Evolutionary conservation across 345 rosid species (phyloP), one percentile per base, ranked within the genome.

Genomic region (Garcia nutans): DNA sequence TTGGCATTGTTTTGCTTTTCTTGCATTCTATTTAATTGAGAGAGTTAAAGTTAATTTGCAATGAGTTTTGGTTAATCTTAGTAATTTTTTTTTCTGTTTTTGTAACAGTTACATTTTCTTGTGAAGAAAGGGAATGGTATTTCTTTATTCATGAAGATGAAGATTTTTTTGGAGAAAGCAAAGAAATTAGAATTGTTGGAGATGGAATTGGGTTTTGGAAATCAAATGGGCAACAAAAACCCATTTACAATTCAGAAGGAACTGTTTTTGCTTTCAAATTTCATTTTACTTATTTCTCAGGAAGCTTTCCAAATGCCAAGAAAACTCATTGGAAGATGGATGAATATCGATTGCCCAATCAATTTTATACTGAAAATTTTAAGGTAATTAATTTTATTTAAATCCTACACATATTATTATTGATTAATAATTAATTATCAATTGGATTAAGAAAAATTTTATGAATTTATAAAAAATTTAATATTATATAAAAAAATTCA

Each of bases 261-360:
- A 3, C 41, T 4, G 49, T 76, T 0, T 54, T 65, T 69, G 80
- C 80, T 28, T 69, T 60, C 47, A 84, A 75, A 66, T 64, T 16
- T 5, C 69, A 45, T 26, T 71, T 84, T 0, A 60, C 15, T 0
- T 84, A 78, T 41, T 84, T 57, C 10, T 72, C 80, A 1, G 77
- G 79, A 47, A 66, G 11, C 20, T 4, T 11, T 10, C 26, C 64
- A 1, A 65, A 77, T 16, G 11, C 79, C 5, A 84, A 62, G 64
- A 80, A 69, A 73, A 84, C 84, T 24, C 80, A 71, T 73, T 80
- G 86, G 86, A 75, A 23, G 28, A 77, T 84, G 78, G 76, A 78
- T 3, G 42, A 71, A 56, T 83, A 71, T 60, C 75, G 74, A 1
- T 22, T 83, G 4, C 74, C 76, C 16, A 0, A 1, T 15, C 58